Base-by-base conservation (phyloP, 306 rosid species). In the Canavalia ensiformis region DNA sequence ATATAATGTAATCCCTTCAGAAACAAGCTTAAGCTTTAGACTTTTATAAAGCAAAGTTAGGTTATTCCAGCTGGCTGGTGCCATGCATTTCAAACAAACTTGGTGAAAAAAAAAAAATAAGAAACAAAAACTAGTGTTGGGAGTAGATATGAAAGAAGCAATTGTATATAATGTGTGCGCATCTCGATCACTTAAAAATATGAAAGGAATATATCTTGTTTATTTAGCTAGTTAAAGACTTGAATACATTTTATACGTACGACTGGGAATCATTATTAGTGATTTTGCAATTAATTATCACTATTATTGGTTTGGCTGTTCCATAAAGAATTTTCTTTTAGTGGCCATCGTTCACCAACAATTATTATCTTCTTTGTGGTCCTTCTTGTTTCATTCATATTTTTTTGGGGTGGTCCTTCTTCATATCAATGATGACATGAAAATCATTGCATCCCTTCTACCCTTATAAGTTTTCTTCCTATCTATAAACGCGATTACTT, bases 321-420 rank as follows among this genome's bases (percentile, higher is more conserved):
- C 11, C 59, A 59, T 4, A 37, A 62, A 55, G 55, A 55, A 72
- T 50, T 66, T 62, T 81, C 58, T 81, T 45, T 64, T 39, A 54
- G 58, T 85, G 71, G 63, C 45, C 70, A 71, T 70, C 11, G 58
- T 6, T 60, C 75, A 65, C 39, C 57, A 63, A 70, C 30, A 65
- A 76, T 28, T 50, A 76, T 80, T 56, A 80, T 83, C 62, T 13
- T 66, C 41, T 71, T 33, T 39, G 85, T 82, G 88, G 86, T 76
- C 87, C 85, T 18, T 83, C 49, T 58, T 63, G 18, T 41, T 62
- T 77, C 56, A 28, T 41, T 82, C 73, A 47, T 72, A 35, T 9
- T 5, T 33, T 50, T 74, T 52, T n/a, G 6, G 78, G 63, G 82
- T 73, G 81, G 83, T 82, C 86, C 84, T 81, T 74, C 73, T 68